Percentiles rank a stretch among this genome's conserved stretches.
Evolutionary conservation across 2,329 filamentous ascomycete species (phyloP).

Genomic region (Penicillium sp.): DNA sequence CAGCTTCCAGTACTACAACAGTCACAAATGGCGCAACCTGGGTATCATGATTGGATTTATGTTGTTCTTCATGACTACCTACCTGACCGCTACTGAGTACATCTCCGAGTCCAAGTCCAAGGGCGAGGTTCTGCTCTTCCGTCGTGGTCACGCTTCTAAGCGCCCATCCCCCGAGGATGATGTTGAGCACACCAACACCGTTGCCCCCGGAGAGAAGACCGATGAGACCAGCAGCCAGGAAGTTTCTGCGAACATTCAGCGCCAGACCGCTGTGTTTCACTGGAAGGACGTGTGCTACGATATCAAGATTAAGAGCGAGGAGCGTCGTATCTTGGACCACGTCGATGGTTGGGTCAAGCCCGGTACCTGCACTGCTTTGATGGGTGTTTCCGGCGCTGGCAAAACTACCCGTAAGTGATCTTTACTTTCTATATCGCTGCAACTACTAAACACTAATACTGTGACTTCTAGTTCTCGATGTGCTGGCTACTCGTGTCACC

Average conservation of each 20-base stretch:
- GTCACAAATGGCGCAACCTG: constrained; percentile 68
- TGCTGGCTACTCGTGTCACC: constrained; percentile 79
- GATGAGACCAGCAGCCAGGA: constrained; percentile 27
- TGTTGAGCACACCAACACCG: constrained; percentile 27
- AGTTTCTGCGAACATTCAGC: constrained; percentile 53
- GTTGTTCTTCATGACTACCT: constrained; percentile 61
- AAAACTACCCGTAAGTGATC: constrained; percentile 68
- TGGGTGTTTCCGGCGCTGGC: constrained; percentile 89
- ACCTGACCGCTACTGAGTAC: constrained; percentile 67
- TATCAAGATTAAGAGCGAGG: constrained; percentile 75
- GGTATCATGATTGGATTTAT: constrained; percentile 69
- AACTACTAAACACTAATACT: too few species aligned
- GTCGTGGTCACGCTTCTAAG: constrained; percentile 63
- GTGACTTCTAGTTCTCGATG: constrained; percentile 63
- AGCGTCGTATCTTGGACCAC: constrained; percentile 75
- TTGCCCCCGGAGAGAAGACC: constrained; percentile 37
- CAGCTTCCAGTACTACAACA: constrained; percentile 59
- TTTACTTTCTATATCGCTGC: too few species aligned
- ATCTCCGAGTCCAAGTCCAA: constrained; percentile 69
- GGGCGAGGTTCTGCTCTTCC: constrained; percentile 75
- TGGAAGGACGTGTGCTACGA: constrained; percentile 85
- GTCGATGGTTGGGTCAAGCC: constrained; percentile 95
- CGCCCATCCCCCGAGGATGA: constrained; percentile 25
- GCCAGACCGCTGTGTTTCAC: constrained; percentile 77
- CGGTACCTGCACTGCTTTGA: constrained; percentile 83